phyloP scores from a whole-genome alignment of 225 moss, liverwort and hornwort genomes.

The Marchantia polymorpha region DNA sequence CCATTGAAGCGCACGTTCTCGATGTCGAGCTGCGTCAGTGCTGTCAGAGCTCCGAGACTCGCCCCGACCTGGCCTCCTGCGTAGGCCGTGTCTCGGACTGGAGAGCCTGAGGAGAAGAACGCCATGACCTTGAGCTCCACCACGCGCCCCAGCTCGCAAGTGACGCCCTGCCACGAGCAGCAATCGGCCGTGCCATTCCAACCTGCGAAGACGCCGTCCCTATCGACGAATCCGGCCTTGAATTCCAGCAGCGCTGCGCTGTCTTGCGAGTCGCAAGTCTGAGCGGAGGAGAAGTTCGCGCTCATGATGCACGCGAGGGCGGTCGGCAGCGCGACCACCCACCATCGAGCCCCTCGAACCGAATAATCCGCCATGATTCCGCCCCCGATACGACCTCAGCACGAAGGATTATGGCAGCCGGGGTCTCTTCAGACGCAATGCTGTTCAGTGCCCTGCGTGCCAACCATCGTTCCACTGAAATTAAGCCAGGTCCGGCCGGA shows the following conservation, averaged over 20 bases:
- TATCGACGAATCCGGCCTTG: conserved; percentile 12
- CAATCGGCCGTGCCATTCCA: conserved; percentile 12
- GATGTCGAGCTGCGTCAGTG: background rate
- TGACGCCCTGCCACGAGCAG: conserved; percentile 23
- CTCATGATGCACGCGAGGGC: background rate
- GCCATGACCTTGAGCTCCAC: conserved; percentile 11
- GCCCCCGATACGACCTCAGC: background rate
- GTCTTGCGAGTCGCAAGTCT: conserved; percentile 9
- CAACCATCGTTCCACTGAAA: background rate
- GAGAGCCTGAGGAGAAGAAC: background rate
- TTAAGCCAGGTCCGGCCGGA: too few species aligned
- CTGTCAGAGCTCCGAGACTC: conserved; percentile 14
- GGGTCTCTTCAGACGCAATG: background rate
- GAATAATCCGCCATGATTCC: conserved; percentile 11
- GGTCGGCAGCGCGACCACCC: background rate
- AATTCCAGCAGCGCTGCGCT: conserved; percentile 18
- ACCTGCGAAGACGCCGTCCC: background rate
- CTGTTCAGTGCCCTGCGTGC: background rate
- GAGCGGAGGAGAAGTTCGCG: background rate
- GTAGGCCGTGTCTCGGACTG: background rate
- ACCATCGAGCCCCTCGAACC: conserved; percentile 8
- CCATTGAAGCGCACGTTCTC: conserved; percentile 27
- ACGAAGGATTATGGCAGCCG: background rate
- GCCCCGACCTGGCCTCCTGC: conserved; percentile 10
- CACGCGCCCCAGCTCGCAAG: conserved; percentile 14